Conservation (phyloP, 805 yeast genomes). For the Saccharomyces kudriavzevii region DNA sequence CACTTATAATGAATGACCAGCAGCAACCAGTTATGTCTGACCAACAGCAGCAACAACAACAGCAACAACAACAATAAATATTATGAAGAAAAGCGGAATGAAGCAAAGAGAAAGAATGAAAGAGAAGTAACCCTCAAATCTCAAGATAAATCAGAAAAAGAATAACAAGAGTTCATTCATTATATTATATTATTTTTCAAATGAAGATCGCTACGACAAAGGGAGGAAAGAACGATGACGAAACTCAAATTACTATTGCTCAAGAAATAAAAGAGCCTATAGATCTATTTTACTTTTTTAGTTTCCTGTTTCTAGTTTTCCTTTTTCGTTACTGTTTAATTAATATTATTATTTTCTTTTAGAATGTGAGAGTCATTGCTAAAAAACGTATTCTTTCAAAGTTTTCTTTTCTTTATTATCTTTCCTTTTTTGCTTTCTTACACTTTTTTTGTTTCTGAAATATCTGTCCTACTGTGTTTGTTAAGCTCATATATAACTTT, state of each 20-base stretch:
- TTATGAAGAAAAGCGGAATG: background rate
- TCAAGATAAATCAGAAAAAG: background rate
- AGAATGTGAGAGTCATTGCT: background rate
- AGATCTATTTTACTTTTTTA: background rate
- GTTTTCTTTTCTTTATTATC: background rate
- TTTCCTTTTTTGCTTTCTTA: background rate
- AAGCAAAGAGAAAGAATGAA: background rate
- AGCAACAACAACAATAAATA: slow-evolving; percentile 2
- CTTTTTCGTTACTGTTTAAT: background rate
- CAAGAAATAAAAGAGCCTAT: background rate
- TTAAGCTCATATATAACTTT: background rate
- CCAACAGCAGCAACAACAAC: slow-evolving; percentile 4
- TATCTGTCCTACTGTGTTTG: background rate
- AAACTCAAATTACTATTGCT: background rate
- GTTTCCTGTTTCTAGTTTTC: background rate
- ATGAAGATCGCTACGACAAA: background rate
- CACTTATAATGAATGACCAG: slow-evolving; percentile 5
- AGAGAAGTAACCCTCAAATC: background rate
- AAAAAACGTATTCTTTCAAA: background rate
- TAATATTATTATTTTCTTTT: background rate
- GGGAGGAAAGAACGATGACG: background rate
- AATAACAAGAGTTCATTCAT: background rate
- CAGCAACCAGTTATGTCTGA: slow-evolving; percentile 2
- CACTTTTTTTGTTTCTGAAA: background rate
- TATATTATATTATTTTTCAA: background rate